Conservation (phyloP, 1,139 yeast genomes). For the Candida buenavistaensis region DNA sequence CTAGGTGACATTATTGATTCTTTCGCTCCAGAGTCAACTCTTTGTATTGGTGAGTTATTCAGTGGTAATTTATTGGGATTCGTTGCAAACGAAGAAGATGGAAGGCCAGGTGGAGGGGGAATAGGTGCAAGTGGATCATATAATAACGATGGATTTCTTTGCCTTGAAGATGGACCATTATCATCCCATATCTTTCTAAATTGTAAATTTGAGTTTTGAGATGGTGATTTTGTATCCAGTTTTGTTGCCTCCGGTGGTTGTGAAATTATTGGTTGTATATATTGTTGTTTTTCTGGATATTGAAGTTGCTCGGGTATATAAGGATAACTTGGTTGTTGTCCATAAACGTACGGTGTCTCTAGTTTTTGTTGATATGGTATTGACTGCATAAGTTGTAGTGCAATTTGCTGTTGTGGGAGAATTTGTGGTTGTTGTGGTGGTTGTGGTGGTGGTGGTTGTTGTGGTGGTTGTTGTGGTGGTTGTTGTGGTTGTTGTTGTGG, state of each 20-base stretch:
- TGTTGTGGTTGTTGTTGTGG: background rate
- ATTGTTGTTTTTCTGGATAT: too few species aligned
- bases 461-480: background rate
- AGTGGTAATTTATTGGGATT: too few species aligned
- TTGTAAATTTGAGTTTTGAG: constrained; percentile 30
- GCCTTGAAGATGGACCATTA: constrained; percentile 17
- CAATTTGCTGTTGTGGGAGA: too few species aligned
- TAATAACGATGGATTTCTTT: constrained; percentile 36
- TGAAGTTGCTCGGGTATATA: too few species aligned
- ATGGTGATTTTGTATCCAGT: constrained; percentile 7
- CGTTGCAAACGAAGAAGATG: too few species aligned
- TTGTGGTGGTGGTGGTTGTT: background rate
- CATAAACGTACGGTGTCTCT: too few species aligned
- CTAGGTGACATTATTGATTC: constrained; percentile 1
- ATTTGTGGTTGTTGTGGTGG: too few species aligned
- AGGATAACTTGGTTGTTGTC: too few species aligned
- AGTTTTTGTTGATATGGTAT: too few species aligned
- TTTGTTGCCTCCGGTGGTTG: background rate
- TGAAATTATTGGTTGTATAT: background rate
- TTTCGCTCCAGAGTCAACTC: too few species aligned
- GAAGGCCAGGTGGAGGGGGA: constrained; percentile 11
- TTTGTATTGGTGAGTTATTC: constrained; percentile 2
- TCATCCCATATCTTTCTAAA: constrained; percentile 41
- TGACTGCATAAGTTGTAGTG: too few species aligned
- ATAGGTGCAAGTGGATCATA: constrained; percentile 41